Base-by-base conservation (phyloP, 768 basidiomycete species). In the Gymnopilus dilepis region DNA sequence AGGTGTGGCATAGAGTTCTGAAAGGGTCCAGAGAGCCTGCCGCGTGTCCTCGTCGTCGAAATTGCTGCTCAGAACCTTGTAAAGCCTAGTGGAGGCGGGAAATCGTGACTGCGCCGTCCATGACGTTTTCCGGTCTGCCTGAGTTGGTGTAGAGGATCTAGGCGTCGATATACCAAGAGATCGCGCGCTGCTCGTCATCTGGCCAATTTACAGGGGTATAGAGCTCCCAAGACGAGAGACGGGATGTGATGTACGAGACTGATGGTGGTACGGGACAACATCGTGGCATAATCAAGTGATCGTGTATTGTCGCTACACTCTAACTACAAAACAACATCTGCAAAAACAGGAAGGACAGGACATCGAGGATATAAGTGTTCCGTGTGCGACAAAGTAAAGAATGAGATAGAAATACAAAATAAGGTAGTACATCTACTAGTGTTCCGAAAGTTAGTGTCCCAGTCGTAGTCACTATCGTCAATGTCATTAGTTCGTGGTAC, bases 41-140 rank as follows among this genome's bases (percentile, higher is more conserved):
- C 81, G 80, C 0, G 92, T 94, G 6, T 88, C 85, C 37, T 85
- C 80, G 67, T 94, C 92, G 26, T 91, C 86, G 60, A 90, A 94
- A 51, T 84, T 90, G 1, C 90, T 90, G 34, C 91, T 88, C 19
- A 97, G 80, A 62, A 96, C 89, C 75, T 97, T 97, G 75, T 94
- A 95, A n/a, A 97, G 78, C 11, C 95, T 83, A 0, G 91, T 76
- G n/a, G 94, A 87, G 40, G 96, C 83, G 2, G 95, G 94, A 67
- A 91, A 92, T 61, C 86, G 82, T 8, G 70, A 50, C 58, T 76
- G 78, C 7, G 72, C 57, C 3, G 65, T 51, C 59, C 65, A 63
- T 59, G 75, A 67, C 3, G 51, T 37, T 42, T 69, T 73, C 7
- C 67, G 64, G 33, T 67, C 67, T 48, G 59, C 45, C 55, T 59